Evolutionary conservation across 2,329 filamentous ascomycete species (phyloP), one percentile per base, ranked within the genome.

Genomic region (Hypoxylon sp.): DNA sequence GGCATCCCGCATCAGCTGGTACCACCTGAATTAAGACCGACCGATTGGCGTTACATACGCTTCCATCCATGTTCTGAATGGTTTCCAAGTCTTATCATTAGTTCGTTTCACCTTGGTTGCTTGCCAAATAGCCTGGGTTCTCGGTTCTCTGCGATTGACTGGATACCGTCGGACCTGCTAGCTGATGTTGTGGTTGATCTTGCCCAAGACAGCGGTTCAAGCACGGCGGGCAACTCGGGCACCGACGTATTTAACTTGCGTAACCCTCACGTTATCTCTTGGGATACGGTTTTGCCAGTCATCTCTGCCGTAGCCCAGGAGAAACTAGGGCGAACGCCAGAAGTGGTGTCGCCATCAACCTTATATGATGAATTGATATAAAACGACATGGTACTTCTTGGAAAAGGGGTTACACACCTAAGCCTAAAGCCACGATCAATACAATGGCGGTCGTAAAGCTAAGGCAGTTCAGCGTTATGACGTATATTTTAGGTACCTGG

Each of bases 151-250:
- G 66, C 64, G 0, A 73, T 84, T 2, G 80, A 83, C 52, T 85
- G 82, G 82, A 68, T 85, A 1, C 83, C 83, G 0, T 77, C 82
- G 10, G 82, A 85, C 52, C 32, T 78, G 0, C 74, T 82, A 3
- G 79, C 80, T 3, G 72, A 77, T 4, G 77, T 81, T 2, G 63
- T 83, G 0, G 70, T 78, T 7, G 79, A 81, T 19, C 70, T 81
- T 2, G 60, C 52, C 28, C 23, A 25, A 25, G 23, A 25, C 23
- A 25, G 5, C 23, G 23, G 23, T 5, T 25, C 23, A 25, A 25
- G 23, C 23, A 25, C 23, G 5, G 23, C 23, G 23, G 5, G 23
- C 5, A 25, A 25, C 23, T 25, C 23, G 23, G 53, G 55, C 13
- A 60, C 51, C 6, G 34, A 11, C 9, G 72, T 77, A 3, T 75